Evolutionary conservation across 495 filamentous ascomycete species (phyloP), one percentile per base, ranked within the genome.

Genomic region (Penicilliopsis zonata): DNA sequence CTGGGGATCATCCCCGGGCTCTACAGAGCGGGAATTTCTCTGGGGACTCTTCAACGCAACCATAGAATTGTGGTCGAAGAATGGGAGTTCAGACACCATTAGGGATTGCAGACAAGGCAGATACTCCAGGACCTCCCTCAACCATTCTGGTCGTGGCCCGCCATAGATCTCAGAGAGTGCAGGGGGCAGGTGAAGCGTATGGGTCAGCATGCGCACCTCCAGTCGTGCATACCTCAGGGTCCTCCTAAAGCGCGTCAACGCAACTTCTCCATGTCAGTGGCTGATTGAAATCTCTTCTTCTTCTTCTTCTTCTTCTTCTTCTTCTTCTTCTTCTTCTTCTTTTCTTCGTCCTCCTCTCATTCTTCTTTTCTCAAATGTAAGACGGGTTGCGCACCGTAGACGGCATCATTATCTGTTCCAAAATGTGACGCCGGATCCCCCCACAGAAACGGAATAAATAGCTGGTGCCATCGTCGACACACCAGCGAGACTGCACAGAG

Each of bases 151-250:
- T 34, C 71, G 68, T 3, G 74, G 72, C 9, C 72, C 70, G 38
- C 66, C 72, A 50, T 77, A 80, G 26, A 78, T 67, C 44, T 80
- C 76, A 5, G 72, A 72, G 15, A 76, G 57, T 12, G 76, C 74
- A 9, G 76, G 74, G 9, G 74, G 74, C n/a, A 80, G 57, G 50
- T 79, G 72, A 20, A 80, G 61, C 1, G 76, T 80, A 43, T 78
- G 76, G 9, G 72, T 77, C 18, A 76, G 48, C 26, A 62, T 55
- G 16, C 73, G 54, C 13, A 78, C 68, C 33, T 63, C 56, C 28
- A 55, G 47, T 14, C 76, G 57, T 5, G 71, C 66, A 53, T 63
- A 63, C 35, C 52, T 65, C 14, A 80, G 54, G 6, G 69, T 72
- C 32, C 73, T 66, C 45, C 69, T 67, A 52, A 80, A 78, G 35